phyloP scores from a whole-genome alignment of 192 early-diverging fungal species.

The Gryganskiella cystojenkinii region DNA sequence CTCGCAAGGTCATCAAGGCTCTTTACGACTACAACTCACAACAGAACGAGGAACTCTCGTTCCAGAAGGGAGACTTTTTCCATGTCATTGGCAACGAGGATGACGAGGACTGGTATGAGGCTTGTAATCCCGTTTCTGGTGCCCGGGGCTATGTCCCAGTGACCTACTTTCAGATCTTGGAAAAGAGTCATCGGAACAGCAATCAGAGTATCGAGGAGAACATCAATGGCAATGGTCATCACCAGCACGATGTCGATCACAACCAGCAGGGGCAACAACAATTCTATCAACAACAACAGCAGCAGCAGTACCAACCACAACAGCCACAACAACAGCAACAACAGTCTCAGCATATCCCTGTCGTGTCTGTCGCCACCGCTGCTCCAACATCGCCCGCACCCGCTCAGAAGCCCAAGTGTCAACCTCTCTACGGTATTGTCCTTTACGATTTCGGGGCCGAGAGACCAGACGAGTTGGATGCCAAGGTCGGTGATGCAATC shows the following conservation, averaged over 20 bases:
- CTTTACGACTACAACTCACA: constrained; percentile 73
- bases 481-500: constrained; percentile 76
- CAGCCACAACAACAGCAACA: constrained; percentile 17
- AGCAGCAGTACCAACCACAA: constrained; percentile 16
- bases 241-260: constrained; percentile 23
- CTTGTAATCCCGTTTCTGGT: constrained; percentile 76
- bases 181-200: constrained; percentile 61
- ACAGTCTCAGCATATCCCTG: neutral
- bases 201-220: constrained; percentile 50
- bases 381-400: constrained; percentile 43
- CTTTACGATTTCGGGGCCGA: constrained; percentile 82
- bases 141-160: constrained; percentile 78
- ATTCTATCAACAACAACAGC: constrained; percentile 22
- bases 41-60: constrained; percentile 72
- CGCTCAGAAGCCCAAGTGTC: constrained; percentile 55
- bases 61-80: constrained; percentile 82
- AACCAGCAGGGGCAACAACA: constrained; percentile 13
- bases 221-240: constrained; percentile 15
- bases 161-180: constrained; percentile 77
- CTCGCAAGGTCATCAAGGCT: constrained; percentile 81
- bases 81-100: constrained; percentile 79
- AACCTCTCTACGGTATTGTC: constrained; percentile 74
- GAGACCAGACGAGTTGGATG: constrained; percentile 75
- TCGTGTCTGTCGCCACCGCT: neutral
- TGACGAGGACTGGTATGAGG: constrained; percentile 78